A percentile compares a stretch with the other conserved stretches of the same genome.
These are phyloP conservation scores for Annulohypoxylon truncatum DNA, from an alignment of 2,329 filamentous ascomycete genomes.

Conservation along the genomic window DNA sequence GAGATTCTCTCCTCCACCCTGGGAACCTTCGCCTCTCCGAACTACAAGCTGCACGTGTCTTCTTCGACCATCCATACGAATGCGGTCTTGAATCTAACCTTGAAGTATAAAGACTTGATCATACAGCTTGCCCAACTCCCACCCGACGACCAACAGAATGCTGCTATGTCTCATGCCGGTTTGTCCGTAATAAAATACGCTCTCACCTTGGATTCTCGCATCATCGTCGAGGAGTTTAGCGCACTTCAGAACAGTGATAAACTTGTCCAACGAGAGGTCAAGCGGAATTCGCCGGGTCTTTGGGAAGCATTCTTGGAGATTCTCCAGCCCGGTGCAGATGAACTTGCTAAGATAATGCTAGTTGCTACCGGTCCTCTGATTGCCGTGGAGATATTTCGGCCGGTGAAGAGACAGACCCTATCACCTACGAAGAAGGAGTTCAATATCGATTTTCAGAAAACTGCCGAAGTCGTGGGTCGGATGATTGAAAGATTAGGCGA, in stretches of 20 bases:
- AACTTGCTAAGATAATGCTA: constrained; percentile 79
- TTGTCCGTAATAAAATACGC: constrained; percentile 74
- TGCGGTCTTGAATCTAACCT: constrained; percentile 72
- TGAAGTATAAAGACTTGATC: constrained; percentile 72
- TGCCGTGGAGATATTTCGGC: constrained; percentile 78
- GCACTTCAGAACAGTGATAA: constrained; percentile 68
- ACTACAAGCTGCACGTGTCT: constrained; percentile 58
- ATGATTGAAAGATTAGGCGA: constrained; percentile 84
- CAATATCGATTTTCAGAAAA: constrained; percentile 74
- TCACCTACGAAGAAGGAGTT: constrained; percentile 71
- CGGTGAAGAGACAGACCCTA: constrained; percentile 59
- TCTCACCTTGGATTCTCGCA: constrained; percentile 77
- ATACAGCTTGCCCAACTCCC: constrained; percentile 63
- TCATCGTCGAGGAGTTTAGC: constrained; percentile 74
- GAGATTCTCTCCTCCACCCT: constrained; percentile 68
- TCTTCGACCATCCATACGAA: constrained; percentile 72
- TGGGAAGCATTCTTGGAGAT: constrained; percentile 82
- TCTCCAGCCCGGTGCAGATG: constrained; percentile 73
- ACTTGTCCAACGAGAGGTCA: constrained; percentile 73
- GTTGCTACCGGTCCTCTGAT: constrained; percentile 77
- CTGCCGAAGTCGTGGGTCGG: constrained; percentile 71
- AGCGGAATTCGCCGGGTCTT: constrained; percentile 77
- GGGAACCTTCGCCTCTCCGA: constrained; percentile 64
- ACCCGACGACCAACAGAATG: constrained; percentile 59
- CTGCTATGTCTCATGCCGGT: constrained; percentile 65